phyloP scores from a whole-genome alignment of 768 basidiomycete genomes.

The Sistotremastrum suecicum region DNA sequence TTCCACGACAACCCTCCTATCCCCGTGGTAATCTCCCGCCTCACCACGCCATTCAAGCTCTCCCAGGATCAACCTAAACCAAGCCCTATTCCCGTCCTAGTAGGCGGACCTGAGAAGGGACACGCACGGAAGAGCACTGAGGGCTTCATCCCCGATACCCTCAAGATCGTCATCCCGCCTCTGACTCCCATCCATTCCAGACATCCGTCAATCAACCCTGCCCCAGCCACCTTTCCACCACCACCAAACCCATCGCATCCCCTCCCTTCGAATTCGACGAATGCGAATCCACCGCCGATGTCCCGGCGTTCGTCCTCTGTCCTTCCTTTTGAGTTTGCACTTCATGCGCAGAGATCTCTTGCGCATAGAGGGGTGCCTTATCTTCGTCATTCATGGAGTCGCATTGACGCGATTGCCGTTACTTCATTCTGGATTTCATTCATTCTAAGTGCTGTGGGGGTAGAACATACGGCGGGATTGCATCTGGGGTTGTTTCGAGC shows the following conservation, averaged over 20 bases:
- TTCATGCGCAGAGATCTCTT: slow-evolving; percentile 40
- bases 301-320: slow-evolving; percentile 24
- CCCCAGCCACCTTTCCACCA: slow-evolving; percentile 9
- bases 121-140: slow-evolving; percentile 17
- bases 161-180: slow-evolving; percentile 19
- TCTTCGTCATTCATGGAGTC: slow-evolving; percentile 82
- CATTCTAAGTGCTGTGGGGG: slow-evolving; percentile 45
- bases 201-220: slow-evolving; percentile 28
- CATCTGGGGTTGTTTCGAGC: slow-evolving; percentile 87
- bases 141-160: slow-evolving; percentile 11
- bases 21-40: background rate
- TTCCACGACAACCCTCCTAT: slow-evolving; percentile 8
- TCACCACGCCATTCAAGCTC: background rate
- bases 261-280: slow-evolving; percentile 25
- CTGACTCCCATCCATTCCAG: slow-evolving; percentile 22
- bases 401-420: slow-evolving; percentile 82
- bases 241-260: slow-evolving; percentile 37
- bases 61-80: slow-evolving; percentile 1
- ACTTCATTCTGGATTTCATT: slow-evolving; percentile 81
- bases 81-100: too few species aligned
- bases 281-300: background rate
- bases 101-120: slow-evolving; percentile 7
- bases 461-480: slow-evolving; percentile 42
- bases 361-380: slow-evolving; percentile 62
- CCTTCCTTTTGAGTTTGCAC: slow-evolving; percentile 47